These are phyloP conservation scores for Aphanomyces invadans DNA, from an alignment of 352 stramenopile genomes.

Conservation along the genomic window DNA sequence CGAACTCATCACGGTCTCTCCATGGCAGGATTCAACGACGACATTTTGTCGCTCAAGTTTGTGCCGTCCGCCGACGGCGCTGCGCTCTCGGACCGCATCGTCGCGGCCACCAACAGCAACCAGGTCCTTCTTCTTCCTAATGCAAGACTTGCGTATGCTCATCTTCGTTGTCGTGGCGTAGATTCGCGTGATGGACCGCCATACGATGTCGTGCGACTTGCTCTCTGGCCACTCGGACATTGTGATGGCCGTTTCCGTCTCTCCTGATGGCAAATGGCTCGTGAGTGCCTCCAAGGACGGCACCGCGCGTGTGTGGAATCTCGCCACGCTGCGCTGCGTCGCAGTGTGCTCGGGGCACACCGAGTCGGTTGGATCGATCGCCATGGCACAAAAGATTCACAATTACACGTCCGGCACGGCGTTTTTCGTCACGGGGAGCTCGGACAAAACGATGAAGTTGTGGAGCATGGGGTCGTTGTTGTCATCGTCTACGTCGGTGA, in stretches of 20 bases:
- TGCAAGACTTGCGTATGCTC: too few relatives aligned
- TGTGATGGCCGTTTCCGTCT: conserved; percentile 93
- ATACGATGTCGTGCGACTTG: conserved; percentile 89
- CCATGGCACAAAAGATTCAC: conserved; percentile 82
- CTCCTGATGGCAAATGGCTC: conserved; percentile 78
- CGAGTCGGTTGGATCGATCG: conserved; percentile 89
- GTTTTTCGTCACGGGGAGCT: conserved; percentile 94
- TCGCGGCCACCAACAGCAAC: conserved; percentile 94
- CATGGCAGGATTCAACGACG: conserved; percentile 96
- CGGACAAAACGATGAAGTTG: conserved; percentile 97
- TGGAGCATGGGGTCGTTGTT: conserved; percentile 87
- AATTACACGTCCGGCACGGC: conserved; percentile 69
- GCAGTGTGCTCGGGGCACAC: conserved; percentile 90
- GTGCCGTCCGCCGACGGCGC: conserved; percentile 63
- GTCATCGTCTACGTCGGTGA: conserved; percentile 35
- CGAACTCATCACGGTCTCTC: too few relatives aligned
- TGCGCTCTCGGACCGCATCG: conserved; percentile 62
- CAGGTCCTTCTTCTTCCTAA: conserved; percentile 21
- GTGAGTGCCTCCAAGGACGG: conserved; percentile 94
- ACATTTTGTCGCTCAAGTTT: conserved; percentile 96
- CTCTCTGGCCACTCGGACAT: conserved; percentile 96
- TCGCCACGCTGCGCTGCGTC: conserved; percentile 66
- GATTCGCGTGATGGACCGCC: conserved; percentile 90
- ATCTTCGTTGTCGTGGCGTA: too few relatives aligned
- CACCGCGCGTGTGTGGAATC: conserved; percentile 88